Percentiles rank a stretch among this genome's conserved stretches.
phyloP scores from a whole-genome alignment of 2,329 filamentous ascomycete genomes.

The Fusarium sp. region DNA sequence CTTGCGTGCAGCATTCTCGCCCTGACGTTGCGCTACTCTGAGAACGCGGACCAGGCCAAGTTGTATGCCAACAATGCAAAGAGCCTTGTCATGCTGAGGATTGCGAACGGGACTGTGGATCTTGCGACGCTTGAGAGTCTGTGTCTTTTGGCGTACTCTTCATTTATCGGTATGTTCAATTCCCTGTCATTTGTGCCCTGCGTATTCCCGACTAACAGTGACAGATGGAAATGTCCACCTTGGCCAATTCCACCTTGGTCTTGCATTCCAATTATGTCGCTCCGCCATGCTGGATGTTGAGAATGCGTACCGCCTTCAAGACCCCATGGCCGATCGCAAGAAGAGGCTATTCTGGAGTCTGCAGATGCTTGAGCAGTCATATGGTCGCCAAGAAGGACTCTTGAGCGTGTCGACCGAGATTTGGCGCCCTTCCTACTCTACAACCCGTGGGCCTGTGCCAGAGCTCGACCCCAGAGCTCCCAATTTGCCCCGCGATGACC shows the following conservation, averaged over 20 bases:
- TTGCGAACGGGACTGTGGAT: conserved; percentile 64
- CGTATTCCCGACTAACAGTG: conserved; percentile 6
- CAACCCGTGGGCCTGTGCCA: conserved; percentile 39
- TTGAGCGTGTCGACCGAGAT: conserved; percentile 58
- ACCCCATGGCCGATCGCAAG: conserved; percentile 58
- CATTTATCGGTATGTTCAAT: conserved; percentile 60
- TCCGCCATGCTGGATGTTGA: conserved; percentile 63
- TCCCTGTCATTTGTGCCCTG: neutral
- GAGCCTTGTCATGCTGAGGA: conserved; percentile 61
- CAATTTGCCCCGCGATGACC: conserved; percentile 59
- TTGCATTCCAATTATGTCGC: conserved; percentile 64
- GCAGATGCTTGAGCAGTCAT: conserved; percentile 63
- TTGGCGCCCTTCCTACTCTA: conserved; percentile 54
- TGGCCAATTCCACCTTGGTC: conserved; percentile 64
- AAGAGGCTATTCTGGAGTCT: conserved; percentile 66
- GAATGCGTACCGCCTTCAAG: conserved; percentile 54
- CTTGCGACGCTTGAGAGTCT: conserved; percentile 64
- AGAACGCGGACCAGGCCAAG: conserved; percentile 52
- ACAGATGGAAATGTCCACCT: conserved; percentile 63
- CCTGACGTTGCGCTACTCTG: conserved; percentile 56
- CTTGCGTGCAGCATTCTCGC: conserved; percentile 58
- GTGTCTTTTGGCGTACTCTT: conserved; percentile 63
- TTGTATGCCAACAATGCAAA: conserved; percentile 57
- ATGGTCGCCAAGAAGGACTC: conserved; percentile 61
- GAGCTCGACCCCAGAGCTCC: conserved; percentile 55